A percentile compares a stretch with the other conserved stretches of the same genome.
Evolutionary conservation across 176 grass and related monocot species (phyloP).

Genomic region (Cenchrus purpureus): DNA sequence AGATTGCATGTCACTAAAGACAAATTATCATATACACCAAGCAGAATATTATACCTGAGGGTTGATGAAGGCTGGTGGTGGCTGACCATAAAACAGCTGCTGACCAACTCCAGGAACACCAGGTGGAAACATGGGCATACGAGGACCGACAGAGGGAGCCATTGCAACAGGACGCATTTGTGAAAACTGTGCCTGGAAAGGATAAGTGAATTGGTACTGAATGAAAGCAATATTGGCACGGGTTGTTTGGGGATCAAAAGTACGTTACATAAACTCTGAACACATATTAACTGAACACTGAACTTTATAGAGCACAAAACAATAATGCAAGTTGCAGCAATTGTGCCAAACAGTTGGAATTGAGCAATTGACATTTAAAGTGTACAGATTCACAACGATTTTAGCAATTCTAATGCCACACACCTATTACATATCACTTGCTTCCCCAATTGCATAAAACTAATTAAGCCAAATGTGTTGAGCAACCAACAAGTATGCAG

Average conservation of each 20-base stretch:
- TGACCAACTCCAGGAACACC: conserved; percentile 82
- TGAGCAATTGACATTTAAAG: not conserved
- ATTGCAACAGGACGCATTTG: conserved; percentile 78
- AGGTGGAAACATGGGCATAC: conserved; percentile 84
- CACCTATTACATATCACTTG: not conserved
- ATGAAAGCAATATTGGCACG: not conserved
- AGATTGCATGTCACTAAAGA: not conserved
- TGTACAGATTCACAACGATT: not conserved
- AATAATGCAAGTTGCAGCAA: not conserved
- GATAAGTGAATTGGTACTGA: not conserved
- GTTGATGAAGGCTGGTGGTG: conserved; percentile 77
- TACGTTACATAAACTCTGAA: not conserved
- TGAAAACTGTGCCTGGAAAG: conserved; percentile 78
- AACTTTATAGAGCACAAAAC: not conserved
- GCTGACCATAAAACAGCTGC: conserved; percentile 90
- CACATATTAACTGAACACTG: not conserved
- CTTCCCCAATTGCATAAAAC: not conserved
- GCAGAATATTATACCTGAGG: conserved; percentile 54
- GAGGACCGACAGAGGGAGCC: conserved; percentile 70
- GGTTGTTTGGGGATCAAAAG: not conserved
- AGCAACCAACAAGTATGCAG: not conserved
- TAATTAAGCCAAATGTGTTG: not conserved
- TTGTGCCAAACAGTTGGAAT: not conserved
- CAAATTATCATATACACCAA: not conserved
- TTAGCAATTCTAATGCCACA: not conserved